Percentiles rank a stretch among this genome's conserved stretches.
These are phyloP conservation scores for Typha latifolia DNA, from an alignment of 176 grass and related monocot species.

Conservation along the genomic window DNA sequence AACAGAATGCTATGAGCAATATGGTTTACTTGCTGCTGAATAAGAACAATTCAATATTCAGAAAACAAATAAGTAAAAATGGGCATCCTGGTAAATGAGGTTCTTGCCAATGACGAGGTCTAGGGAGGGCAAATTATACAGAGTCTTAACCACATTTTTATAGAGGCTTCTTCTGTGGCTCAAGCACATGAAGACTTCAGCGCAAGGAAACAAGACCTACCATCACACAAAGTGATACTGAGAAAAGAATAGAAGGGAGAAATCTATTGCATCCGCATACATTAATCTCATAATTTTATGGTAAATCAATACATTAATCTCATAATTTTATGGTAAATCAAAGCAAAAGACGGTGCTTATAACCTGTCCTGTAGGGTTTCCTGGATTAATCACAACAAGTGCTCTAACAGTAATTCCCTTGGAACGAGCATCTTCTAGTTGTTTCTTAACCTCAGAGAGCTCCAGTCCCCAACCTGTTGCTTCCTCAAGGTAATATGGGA, in stretches of 20 bases:
- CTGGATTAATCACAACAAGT: slow-evolving; percentile 91
- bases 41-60: too few species aligned
- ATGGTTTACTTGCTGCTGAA: too few species aligned
- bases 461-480: slow-evolving; percentile 91
- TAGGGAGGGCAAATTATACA: too few species aligned
- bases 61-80: too few species aligned
- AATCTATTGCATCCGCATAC: neutral
- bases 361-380: slow-evolving; percentile 81
- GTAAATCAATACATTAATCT: neutral
- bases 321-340: neutral
- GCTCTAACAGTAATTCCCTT: slow-evolving; percentile 76
- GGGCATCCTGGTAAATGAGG: too few species aligned
- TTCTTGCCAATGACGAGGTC: too few species aligned
- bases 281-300: neutral
- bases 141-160: too few species aligned
- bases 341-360: neutral
- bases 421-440: slow-evolving; percentile 71
- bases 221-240: neutral
- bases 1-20: too few species aligned
- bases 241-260: neutral
- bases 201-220: too few species aligned
- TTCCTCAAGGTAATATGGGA: slow-evolving; percentile 95
- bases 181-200: too few species aligned
- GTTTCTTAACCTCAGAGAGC: slow-evolving; percentile 80
- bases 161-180: too few species aligned